Conservation (phyloP, 306 rosid genomes). For the Arachis stenosperma region DNA sequence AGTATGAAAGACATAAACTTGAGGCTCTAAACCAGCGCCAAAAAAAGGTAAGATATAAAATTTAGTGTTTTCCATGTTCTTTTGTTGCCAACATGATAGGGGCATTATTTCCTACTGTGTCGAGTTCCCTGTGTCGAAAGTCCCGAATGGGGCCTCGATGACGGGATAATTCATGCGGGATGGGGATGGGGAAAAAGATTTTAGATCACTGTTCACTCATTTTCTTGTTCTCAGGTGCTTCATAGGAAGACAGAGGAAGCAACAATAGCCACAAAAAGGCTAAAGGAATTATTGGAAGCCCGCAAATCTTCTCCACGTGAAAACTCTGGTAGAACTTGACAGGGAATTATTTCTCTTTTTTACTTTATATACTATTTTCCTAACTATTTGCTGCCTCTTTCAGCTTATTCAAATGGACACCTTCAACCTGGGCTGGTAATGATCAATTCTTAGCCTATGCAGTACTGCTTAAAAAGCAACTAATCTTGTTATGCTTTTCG, state of each 20-base stretch:
- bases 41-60: slow-evolving; percentile 57
- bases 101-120: no score
- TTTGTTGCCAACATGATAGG: slow-evolving; percentile 8
- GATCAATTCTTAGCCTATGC: slow-evolving; percentile 31
- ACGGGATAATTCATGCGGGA: no score
- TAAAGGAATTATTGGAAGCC: slow-evolving; percentile 72
- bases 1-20: slow-evolving; percentile 78
- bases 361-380: slow-evolving; percentile 31
- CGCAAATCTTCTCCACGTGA: slow-evolving; percentile 71
- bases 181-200: neutral
- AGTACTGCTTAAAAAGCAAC: slow-evolving; percentile 8
- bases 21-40: slow-evolving; percentile 82
- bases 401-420: slow-evolving; percentile 68
- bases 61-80: slow-evolving; percentile 18
- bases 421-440: slow-evolving; percentile 64
- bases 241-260: slow-evolving; percentile 93
- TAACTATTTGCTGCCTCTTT: slow-evolving; percentile 45
- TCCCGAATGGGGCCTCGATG: no score
- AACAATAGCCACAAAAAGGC: slow-evolving; percentile 70
- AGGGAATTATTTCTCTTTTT: slow-evolving; percentile 3
- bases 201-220: slow-evolving; percentile 18
- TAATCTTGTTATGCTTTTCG: slow-evolving; percentile 21
- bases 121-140: no score
- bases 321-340: slow-evolving; percentile 54
- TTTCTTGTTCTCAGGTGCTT: slow-evolving; percentile 63